These are phyloP conservation scores for Mallotus japonicus DNA, from an alignment of 441 rosid species.

Conservation along the genomic window DNA sequence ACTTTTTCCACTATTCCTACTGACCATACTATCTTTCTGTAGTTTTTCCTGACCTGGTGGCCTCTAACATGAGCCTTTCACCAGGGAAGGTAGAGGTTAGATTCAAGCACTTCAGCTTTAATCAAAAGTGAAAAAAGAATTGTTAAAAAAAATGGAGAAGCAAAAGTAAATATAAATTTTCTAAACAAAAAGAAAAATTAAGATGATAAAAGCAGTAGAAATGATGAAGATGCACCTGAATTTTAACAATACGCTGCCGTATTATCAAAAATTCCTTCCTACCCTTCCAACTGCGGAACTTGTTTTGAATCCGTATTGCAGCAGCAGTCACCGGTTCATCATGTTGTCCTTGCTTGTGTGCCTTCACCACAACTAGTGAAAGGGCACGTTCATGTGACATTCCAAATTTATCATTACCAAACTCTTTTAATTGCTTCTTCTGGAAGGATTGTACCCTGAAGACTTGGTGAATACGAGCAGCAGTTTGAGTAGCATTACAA, in stretches of 20 bases:
- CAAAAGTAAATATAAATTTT: neutral
- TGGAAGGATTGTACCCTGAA: conserved; percentile 92
- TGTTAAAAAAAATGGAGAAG: neutral
- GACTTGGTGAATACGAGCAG: conserved; percentile 80
- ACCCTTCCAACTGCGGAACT: conserved; percentile 84
- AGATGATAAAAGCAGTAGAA: conserved; percentile 1
- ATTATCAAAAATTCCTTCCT: conserved; percentile 74
- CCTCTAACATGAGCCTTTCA: conserved; percentile 87
- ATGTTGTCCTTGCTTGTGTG: conserved; percentile 46
- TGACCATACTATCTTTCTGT: conserved; percentile 70
- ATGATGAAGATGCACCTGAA: conserved; percentile 53
- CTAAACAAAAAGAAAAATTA: conserved; percentile 11
- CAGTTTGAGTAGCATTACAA: conserved; percentile 78
- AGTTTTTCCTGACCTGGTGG: conserved; percentile 76
- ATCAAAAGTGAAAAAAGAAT: neutral
- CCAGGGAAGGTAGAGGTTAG: conserved; percentile 12
- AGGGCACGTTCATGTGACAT: conserved; percentile 66
- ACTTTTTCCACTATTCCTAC: conserved; percentile 87
- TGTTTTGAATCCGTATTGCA: conserved; percentile 78
- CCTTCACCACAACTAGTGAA: conserved; percentile 57
- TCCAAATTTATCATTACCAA: conserved; percentile 45
- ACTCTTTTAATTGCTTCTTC: conserved; percentile 66
- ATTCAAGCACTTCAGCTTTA: conserved; percentile 12
- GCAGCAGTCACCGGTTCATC: conserved; percentile 70
- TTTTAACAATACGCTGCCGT: conserved; percentile 71